phyloP scores from a whole-genome alignment of 768 basidiomycete species.

The Steccherinum ochraceum region DNA sequence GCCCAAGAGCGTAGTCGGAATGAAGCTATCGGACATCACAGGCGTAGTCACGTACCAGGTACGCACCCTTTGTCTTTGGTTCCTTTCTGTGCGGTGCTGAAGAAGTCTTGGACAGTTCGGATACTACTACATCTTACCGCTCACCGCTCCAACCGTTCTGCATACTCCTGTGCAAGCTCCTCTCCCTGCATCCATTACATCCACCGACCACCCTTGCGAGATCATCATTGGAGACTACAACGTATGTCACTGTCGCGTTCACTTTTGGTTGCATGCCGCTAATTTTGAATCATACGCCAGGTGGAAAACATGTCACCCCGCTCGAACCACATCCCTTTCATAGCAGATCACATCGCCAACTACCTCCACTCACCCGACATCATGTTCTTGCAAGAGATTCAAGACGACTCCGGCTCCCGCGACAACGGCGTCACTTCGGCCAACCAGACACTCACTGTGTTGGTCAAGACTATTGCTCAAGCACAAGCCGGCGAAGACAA shows the following conservation, averaged over 20 bases:
- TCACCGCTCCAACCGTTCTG: constrained; percentile 45
- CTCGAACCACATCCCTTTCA: constrained; percentile 38
- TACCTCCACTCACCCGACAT: constrained; percentile 48
- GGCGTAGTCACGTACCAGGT: constrained; percentile 52
- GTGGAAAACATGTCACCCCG: constrained; percentile 52
- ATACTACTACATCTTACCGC: constrained; percentile 51
- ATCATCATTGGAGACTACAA: constrained; percentile 59
- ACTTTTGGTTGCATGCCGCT: neutral
- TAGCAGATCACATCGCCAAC: constrained; percentile 47
- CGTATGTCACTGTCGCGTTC: constrained; percentile 26
- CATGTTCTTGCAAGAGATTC: constrained; percentile 59
- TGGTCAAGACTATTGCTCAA: constrained; percentile 42
- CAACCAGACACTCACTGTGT: constrained; percentile 43
- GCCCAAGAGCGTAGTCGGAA: constrained; percentile 42
- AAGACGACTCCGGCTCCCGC: constrained; percentile 48
- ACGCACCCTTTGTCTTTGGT: neutral
- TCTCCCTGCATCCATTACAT: constrained; percentile 33
- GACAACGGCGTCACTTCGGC: constrained; percentile 50
- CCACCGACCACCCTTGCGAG: constrained; percentile 31
- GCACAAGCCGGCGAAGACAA: neutral
- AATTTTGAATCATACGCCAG: constrained; percentile 19
- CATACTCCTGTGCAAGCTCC: constrained; percentile 25
- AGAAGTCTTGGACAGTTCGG: constrained; percentile 23
- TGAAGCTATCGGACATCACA: constrained; percentile 40
- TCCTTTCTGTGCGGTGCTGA: neutral